Conservation (phyloP, 139 green algal species). For the Volvox africanus region DNA sequence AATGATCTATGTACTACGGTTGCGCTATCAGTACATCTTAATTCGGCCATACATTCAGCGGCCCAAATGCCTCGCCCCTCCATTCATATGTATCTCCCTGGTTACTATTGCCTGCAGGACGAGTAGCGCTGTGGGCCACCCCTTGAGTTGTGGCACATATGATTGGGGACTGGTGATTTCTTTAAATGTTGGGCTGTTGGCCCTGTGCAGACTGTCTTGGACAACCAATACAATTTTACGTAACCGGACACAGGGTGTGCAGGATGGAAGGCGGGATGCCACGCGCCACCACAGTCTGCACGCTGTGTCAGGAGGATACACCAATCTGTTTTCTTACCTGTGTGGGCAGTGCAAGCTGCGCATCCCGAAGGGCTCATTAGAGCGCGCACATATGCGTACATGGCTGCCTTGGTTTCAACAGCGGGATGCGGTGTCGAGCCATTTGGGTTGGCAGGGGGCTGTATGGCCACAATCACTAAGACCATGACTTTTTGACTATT, state of each 20-base stretch:
- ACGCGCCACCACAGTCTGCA: not conserved
- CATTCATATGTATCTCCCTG: no score
- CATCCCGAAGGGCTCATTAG: not conserved
- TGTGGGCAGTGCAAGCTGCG: not conserved
- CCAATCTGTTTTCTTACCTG: not conserved
- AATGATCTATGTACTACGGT: no score
- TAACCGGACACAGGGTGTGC: conserved; percentile 1
- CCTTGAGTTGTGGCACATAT: no score
- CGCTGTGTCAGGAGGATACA: conserved; percentile 1
- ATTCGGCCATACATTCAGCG: no score
- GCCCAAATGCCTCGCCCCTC: no score
- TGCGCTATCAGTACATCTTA: no score
- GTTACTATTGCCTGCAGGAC: no score
- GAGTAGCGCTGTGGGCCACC: no score
- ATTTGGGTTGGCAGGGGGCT: not conserved
- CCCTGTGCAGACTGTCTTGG: not conserved
- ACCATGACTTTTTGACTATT: not conserved
- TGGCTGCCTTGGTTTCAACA: not conserved
- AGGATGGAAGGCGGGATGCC: conserved; percentile 12
- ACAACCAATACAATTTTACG: not conserved
- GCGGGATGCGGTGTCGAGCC: not conserved
- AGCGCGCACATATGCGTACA: not conserved
- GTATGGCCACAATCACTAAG: not conserved
- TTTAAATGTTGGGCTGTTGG: no score
- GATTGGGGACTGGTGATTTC: no score